These are phyloP conservation scores for Cenchrus americanus DNA, from an alignment of 176 grass and related monocot species.

Conservation along the genomic window DNA sequence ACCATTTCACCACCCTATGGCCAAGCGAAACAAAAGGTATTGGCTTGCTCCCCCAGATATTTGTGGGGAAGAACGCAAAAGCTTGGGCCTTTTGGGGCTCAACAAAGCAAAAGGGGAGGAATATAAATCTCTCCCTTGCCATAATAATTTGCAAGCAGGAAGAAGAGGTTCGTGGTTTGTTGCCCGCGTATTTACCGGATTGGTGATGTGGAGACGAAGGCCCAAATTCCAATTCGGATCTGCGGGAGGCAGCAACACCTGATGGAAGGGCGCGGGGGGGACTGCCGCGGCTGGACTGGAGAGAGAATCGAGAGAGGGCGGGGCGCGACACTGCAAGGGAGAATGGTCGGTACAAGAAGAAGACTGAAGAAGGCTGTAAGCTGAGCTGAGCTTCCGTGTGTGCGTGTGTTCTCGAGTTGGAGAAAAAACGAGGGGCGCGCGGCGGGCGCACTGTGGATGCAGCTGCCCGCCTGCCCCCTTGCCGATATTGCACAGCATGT, in stretches of 20 bases:
- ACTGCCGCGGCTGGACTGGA: not conserved
- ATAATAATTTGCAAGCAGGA: not conserved
- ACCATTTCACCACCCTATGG: not conserved
- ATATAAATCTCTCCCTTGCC: constrained; percentile 20
- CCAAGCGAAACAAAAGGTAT: constrained; percentile 23
- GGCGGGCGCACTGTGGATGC: constrained; percentile 1
- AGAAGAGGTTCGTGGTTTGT: not conserved
- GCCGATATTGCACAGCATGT: constrained; percentile 3
- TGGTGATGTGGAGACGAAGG: constrained; percentile 26
- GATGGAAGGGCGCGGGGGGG: not conserved
- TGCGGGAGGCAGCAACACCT: constrained; percentile 35
- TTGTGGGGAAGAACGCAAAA: constrained; percentile 50
- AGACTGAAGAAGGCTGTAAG: constrained; percentile 22
- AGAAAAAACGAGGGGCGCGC: constrained; percentile 18
- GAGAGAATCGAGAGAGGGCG: constrained; percentile 38
- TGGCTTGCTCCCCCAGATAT: not conserved
- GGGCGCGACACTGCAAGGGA: not conserved
- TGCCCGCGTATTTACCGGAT: constrained; percentile 39
- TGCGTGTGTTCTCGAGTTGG: constrained; percentile 31
- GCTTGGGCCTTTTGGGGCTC: constrained; percentile 11
- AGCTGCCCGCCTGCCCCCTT: constrained; percentile 4
- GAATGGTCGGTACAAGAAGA: constrained; percentile 12
- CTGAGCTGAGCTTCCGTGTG: not conserved
- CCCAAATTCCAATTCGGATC: constrained; percentile 51
- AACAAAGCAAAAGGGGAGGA: constrained; percentile 1